Evolutionary conservation across 2,329 filamentous ascomycete species (phyloP), one percentile per base, ranked within the genome.

Genomic region (Fusarium sulawesiense): DNA sequence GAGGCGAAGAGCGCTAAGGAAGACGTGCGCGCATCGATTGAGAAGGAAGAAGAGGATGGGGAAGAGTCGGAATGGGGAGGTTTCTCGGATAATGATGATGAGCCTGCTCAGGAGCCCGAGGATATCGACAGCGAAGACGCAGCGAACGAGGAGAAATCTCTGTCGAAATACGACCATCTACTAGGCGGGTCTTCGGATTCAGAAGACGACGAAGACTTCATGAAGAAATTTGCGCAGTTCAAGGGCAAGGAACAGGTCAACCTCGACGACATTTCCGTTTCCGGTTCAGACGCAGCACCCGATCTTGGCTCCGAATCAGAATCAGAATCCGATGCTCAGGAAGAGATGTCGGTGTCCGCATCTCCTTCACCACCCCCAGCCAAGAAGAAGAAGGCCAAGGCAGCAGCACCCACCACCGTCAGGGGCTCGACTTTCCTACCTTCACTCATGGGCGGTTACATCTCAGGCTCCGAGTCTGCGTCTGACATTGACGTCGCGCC

Each of bases 401-500:
- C 46, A 6, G 40, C 64, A 13, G 47, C 50, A 7, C 30, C 68
- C 16, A 47, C 63, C 21, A 69, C 66, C 3, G 64, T 70, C 2
- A 72, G 68, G 44, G 80, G 80, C 57, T 88, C 91, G 1, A 87
- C 87, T 1, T 93, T 94, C 76, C 82, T 96, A 3, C 93, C 93
- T 0, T 89, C 90, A 2, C 86, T 96, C 18, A 93, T 93, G 86
- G 91, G 89, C 21, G 92, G 92, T 60, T 97, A 95, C 80, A 87
- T 93, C 73, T 93, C 92, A 4, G 92, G 91, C 48, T 92, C 90
- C 11, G 92, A 93, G 72, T 88, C 86, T 1, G 87, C 87, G 9
- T 92, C 90, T 0, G 90, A 92, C 68, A 82, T 92, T 23, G 92
- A 93, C 55, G 79, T 85, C 3, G 87, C 86, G 8, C 83, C 83